Percentiles rank a stretch among this genome's conserved stretches.
Evolutionary conservation across 139 green algal genomes (phyloP).

Genomic region (Choricystis sp.): DNA sequence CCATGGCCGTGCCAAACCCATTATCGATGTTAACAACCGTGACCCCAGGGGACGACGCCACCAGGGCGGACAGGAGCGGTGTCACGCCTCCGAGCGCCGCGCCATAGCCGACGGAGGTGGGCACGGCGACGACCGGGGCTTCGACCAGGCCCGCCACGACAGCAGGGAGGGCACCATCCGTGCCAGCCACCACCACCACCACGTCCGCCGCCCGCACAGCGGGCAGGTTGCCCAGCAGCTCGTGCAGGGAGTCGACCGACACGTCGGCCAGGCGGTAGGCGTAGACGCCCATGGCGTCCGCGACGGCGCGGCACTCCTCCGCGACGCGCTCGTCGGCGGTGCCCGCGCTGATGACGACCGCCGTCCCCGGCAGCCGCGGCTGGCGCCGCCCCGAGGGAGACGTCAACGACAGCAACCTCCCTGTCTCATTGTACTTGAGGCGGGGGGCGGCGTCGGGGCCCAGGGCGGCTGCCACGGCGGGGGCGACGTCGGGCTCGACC

Average conservation of each 20-base stretch:
- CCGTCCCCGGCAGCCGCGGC: constrained; percentile 41
- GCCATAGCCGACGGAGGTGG: constrained; percentile 49
- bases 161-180: constrained; percentile 44
- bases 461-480: not conserved
- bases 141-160: constrained; percentile 63
- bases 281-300: constrained; percentile 46
- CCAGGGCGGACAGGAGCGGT: constrained; percentile 40
- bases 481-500: constrained; percentile 17
- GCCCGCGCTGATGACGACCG: constrained; percentile 49
- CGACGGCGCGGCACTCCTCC: constrained; percentile 51
- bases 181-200: constrained; percentile 60
- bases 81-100: constrained; percentile 36
- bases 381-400: constrained; percentile 11
- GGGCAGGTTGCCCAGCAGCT: constrained; percentile 17
- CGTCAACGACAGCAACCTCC: constrained; percentile 15
- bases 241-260: constrained; percentile 43
- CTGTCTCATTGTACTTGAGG: constrained; percentile 33
- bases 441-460: constrained; percentile 10
- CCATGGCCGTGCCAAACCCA: constrained; percentile 39
- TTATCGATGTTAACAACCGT: constrained; percentile 65
- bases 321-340: constrained; percentile 35
- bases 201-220: constrained; percentile 50
- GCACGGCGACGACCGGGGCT: constrained; percentile 51
- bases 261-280: constrained; percentile 38
- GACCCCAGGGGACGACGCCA: constrained; percentile 38